These are phyloP conservation scores for Buxus sempervirens DNA, from an alignment of 164 flowering plant species.

Conservation along the genomic window DNA sequence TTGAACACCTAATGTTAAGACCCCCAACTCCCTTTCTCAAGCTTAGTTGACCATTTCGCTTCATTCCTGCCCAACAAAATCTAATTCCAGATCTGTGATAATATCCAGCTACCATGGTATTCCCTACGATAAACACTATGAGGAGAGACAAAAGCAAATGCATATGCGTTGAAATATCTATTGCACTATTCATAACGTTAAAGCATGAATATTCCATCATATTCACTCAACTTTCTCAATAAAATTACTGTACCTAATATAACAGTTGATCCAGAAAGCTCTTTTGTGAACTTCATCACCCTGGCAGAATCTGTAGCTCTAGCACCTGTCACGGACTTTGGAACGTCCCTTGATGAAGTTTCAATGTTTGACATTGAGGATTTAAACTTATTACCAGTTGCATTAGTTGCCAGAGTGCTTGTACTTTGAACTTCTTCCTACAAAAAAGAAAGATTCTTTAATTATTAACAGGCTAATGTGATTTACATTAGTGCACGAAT, in stretches of 20 bases:
- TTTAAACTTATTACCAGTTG: conserved; percentile 33
- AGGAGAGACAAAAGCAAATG: not conserved
- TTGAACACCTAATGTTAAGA: too few relatives aligned
- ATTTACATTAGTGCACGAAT: not conserved
- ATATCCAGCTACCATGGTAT: too few relatives aligned
- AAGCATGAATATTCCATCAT: not conserved
- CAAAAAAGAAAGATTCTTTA: conserved; percentile 2
- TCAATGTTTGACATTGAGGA: conserved; percentile 38
- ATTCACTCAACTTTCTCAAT: not conserved
- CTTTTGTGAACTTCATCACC: conserved; percentile 76
- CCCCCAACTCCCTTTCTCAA: too few relatives aligned
- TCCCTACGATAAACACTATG: too few relatives aligned
- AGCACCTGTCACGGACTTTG: conserved; percentile 51
- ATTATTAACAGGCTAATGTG: not conserved
- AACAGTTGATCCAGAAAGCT: conserved; percentile 65
- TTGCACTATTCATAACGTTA: not conserved
- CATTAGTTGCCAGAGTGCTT: conserved; percentile 25
- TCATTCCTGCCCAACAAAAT: too few relatives aligned
- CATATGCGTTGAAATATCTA: not conserved
- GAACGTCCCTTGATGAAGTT: conserved; percentile 40
- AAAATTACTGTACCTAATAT: conserved; percentile 52
- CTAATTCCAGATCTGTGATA: too few relatives aligned
- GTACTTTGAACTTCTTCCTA: conserved; percentile 51
- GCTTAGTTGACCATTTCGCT: too few relatives aligned
- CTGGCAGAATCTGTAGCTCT: conserved; percentile 94